Evolutionary conservation across 2,329 filamentous ascomycete species (phyloP), one percentile per base, ranked within the genome.

Genomic region (Colletotrichum sp.): DNA sequence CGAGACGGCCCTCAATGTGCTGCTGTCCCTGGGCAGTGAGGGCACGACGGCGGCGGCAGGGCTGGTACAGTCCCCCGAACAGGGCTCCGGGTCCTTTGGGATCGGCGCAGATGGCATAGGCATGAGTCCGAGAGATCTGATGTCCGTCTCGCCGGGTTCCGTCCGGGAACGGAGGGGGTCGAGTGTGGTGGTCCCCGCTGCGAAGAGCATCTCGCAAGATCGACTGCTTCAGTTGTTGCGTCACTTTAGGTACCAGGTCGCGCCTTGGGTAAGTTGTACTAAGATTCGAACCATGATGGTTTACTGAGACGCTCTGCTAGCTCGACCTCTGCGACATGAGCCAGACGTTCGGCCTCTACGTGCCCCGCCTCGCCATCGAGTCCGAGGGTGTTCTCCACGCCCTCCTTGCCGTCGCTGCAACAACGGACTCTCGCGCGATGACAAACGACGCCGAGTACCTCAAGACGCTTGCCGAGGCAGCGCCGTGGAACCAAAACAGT

Each of bases 181-280:
- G 5, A 47, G n/a, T 9, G 27, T 24, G 9, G 24, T 34, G 24
- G 36, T 16, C 18, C 8, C 62, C 33, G 29, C 38, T 7, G 6
- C 58, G 2, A 31, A 18, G 4, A 58, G 4, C 31, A 29, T 76
- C 2, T 70, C 74, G 1, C 71, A 75, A 24, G 76, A 76, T 6
- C 61, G 74, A 7, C 55, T 76, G 13, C 76, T 83, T 33, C 78
- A 79, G 33, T 75, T 87, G 3, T 69, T 87, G 15, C 81, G 84
- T n/a, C 81, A 86, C 67, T 87, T 86, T 68, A 79, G 84, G 58
- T 87, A 87, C 66, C 81, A 85, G 54, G 80, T 87, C 36, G 84
- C 85, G 8, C 83, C 85, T 24, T 87, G 86, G 85, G 85, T 87
- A 78, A 66, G 82, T 78, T 21, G 47, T 7, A 21, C n/a, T 6